Conservation (phyloP, 139 green algal species). For the Volvox africanus region DNA sequence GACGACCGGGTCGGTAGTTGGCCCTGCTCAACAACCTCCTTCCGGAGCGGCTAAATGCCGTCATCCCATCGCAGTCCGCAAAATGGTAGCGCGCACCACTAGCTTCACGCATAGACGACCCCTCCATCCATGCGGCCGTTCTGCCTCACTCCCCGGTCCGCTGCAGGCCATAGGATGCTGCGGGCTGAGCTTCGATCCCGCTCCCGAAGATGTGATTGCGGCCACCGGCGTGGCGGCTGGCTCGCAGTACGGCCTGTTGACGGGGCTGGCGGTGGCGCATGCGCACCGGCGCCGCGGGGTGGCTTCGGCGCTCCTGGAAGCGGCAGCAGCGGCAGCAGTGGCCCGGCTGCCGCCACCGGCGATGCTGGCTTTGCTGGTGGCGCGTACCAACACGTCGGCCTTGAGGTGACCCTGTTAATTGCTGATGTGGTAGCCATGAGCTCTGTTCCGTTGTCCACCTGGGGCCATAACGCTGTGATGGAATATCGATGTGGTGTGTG, state of each 20-base stretch:
- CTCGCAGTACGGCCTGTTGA: slow-evolving; percentile 18
- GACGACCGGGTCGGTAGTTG: no score
- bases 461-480: no score
- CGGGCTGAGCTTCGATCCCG: not conserved
- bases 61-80: no score
- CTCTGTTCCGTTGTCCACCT: no score
- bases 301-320: not conserved
- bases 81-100: no score
- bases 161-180: slow-evolving; percentile 31
- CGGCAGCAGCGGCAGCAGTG: not conserved
- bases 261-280: slow-evolving; percentile 25
- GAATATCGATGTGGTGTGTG: no score
- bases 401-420: no score
- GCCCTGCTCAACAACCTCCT: no score
- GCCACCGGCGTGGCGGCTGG: not conserved
- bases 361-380: slow-evolving; percentile 31
- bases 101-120: no score
- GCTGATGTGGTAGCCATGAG: no score
- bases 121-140: no score
- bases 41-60: no score
- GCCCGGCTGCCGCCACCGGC: not conserved
- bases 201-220: not conserved
- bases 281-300: slow-evolving; percentile 17
- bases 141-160: not conserved
- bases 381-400: slow-evolving; percentile 20